Evolutionary conservation across 2,329 filamentous ascomycete species (phyloP), one percentile per base, ranked within the genome.

Genomic region (Aspergillus cejpii): DNA sequence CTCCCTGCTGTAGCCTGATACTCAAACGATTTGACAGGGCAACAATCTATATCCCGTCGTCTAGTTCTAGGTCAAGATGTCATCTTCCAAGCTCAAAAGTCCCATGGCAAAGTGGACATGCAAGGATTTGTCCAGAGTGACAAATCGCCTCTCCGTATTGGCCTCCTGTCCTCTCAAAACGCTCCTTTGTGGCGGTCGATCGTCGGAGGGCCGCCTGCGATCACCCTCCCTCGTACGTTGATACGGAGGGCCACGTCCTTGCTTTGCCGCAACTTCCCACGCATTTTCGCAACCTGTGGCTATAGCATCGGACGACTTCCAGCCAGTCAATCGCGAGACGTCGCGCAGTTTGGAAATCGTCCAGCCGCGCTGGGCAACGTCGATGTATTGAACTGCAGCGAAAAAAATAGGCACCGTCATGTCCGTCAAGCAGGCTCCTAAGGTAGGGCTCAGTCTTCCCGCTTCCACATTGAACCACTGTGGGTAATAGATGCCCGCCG

Each of bases 371-470:
- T 97, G 89, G 0, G 68, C 71, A 3, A 80, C 64, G 47, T 87
- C 79, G 56, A 80, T 80, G 62, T 82, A 94, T 74, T 95, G 74
- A 8, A 97, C 80, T 3, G 80, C 91, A 1, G 89, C 85, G 49
- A 96, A 88, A 68, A 97, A 96, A 1, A 95, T 72, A 3, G 84
- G 81, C 58, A 96, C 85, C 3, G 81, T 82, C 55, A 81, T 80
- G 66, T 97, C 91, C 47, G 88, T 88, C 17, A 95, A 76, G 0
- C 86, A 87, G 0, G 85, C 85, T 5, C 85, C 89, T 20, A 94
- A 76, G 23, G 83, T 76, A 0, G 89, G 90, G 53, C 83, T 90
- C 1, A 95, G 77, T 26, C 80, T 77, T 1, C 62, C 63, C 2
- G 59, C 57, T 37, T 61, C 53, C 3, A 60, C 45, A 15, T 64